Evolutionary conservation across 495 filamentous ascomycete species (phyloP), one percentile per base, ranked within the genome.

Genomic region (Penicillium paxilli): DNA sequence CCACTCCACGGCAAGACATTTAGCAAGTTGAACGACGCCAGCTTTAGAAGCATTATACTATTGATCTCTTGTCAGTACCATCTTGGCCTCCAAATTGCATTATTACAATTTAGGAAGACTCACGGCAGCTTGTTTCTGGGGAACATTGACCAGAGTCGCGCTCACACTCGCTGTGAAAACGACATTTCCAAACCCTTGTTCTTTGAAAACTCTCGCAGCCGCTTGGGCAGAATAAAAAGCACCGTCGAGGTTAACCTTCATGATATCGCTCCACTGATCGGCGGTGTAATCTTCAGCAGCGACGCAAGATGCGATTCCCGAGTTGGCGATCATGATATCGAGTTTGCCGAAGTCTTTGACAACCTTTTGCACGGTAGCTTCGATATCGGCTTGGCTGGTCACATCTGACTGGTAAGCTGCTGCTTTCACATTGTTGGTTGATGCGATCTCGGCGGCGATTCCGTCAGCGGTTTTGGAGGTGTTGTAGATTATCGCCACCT

Each of bases 281-380:
- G 58, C 4, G 0, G 66, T 69, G 49, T 70, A 73, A 16, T 76
- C 73, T 24, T 73, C 71, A 1, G 70, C 71, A 0, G 68, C 49
- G n/a, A 68, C 42, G 14, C 47, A 58, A 7, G 62, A 87, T 4
- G 78, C 70, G 40, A 91, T 85, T 5, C 89, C 89, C 5, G 87
- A 84, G 61, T 92, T 92, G 10, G 85, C 87, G 33, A 92, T 82
- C 59, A 92, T 87, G 60, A 91, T 79, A 62, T 92, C 89, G 4
- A 92, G 80, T 4, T 80, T 78, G 19, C 81, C 82, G 68, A 91
- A 89, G 10, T 90, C 87, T 35, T 65, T 52, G 16, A 85, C 77
- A 41, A 84, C 79, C 30, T 77, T 58, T 55, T 86, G 73, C 20
- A 89, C 67, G 23, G 76, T 71, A 0, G 62, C 54, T 42, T 81